phyloP scores from a whole-genome alignment of 768 basidiomycete species.

The Gymnopilus dilepis region DNA sequence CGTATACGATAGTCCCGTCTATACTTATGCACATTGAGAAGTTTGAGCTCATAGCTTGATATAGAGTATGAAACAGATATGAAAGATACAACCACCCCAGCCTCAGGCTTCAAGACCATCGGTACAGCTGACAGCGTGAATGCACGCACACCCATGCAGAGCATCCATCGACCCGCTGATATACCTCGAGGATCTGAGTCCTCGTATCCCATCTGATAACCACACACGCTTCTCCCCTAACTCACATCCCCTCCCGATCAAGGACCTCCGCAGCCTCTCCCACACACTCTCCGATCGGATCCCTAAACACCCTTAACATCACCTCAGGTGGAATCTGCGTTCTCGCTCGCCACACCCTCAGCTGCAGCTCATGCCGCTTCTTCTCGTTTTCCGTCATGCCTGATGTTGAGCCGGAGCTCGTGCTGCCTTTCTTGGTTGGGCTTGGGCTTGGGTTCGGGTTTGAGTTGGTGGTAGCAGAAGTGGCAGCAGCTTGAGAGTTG shows the following conservation, averaged over 20 bases:
- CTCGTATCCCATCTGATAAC: neutral
- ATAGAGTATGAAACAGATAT: no score
- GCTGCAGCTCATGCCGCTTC: constrained; percentile 63
- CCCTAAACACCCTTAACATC: constrained; percentile 66
- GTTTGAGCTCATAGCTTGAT: no score
- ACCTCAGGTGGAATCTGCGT: constrained; percentile 61
- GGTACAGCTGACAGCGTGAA: no score
- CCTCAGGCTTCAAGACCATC: no score
- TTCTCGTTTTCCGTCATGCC: constrained; percentile 56
- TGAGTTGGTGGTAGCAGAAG: neutral
- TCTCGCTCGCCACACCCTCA: constrained; percentile 66
- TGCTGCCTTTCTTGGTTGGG: constrained; percentile 9
- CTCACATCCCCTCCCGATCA: constrained; percentile 22
- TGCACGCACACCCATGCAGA: no score
- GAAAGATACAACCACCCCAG: no score
- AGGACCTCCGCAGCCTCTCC: constrained; percentile 56
- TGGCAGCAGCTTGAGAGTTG: no score
- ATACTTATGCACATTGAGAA: no score
- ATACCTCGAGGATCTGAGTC: no score
- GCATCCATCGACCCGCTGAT: no score
- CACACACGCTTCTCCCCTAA: neutral
- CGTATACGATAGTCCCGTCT: no score
- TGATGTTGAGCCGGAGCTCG: constrained; percentile 6
- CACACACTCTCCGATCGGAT: constrained; percentile 65
- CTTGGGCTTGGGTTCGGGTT: neutral